phyloP scores from a whole-genome alignment of 345 rosid genomes.

The Clausena lansium region DNA sequence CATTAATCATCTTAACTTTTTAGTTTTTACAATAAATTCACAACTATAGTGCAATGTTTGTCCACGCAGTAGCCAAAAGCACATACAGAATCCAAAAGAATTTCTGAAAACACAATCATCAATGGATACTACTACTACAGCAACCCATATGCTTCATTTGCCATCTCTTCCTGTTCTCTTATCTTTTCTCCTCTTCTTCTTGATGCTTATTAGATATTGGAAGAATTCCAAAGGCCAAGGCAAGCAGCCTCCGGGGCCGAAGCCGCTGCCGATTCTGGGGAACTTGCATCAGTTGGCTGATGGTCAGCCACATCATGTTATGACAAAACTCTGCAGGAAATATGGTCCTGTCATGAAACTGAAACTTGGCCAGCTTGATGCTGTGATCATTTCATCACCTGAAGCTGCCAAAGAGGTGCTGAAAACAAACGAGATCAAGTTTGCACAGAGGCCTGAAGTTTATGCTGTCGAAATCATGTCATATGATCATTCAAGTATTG shows the following conservation, averaged over 20 bases:
- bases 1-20: too few relatives aligned
- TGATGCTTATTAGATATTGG: background rate
- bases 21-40: too few relatives aligned
- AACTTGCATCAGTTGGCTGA: too few relatives aligned
- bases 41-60: too few relatives aligned
- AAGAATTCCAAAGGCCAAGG: background rate
- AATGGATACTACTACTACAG: background rate
- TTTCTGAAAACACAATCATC: background rate
- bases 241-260: constrained; percentile 10
- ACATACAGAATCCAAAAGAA: background rate
- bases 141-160: background rate
- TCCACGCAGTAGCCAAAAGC: background rate
- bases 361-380: too few relatives aligned
- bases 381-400: constrained; percentile 2
- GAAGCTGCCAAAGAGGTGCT: constrained; percentile 16
- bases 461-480: constrained; percentile 1
- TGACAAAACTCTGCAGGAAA: too few relatives aligned
- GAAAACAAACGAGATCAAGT: constrained; percentile 1
- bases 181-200: background rate
- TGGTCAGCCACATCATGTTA: too few relatives aligned
- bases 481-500: constrained; percentile 4
- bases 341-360: too few relatives aligned
- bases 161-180: background rate
- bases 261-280: too few relatives aligned
- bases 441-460: constrained; percentile 10